A percentile compares a stretch with the other conserved stretches of the same genome.
These are phyloP conservation scores for Solanum hybrid DNA, from an alignment of 305 asterid species.

Conservation along the genomic window DNA sequence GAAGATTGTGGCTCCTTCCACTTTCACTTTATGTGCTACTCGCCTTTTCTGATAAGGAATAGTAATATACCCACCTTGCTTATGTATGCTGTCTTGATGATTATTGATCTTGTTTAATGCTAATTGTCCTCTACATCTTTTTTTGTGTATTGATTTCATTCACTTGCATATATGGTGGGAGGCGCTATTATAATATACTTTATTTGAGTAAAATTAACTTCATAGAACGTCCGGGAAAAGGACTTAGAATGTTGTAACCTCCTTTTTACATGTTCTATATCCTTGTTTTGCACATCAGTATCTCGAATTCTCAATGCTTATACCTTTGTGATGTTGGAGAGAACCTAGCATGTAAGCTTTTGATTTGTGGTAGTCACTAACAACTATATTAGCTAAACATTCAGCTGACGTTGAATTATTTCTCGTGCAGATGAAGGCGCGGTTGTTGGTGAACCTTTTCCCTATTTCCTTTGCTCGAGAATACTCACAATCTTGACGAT, in stretches of 20 bases:
- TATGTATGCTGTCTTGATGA: background rate
- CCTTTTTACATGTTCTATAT: background rate
- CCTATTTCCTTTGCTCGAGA: background rate
- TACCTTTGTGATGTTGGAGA: background rate
- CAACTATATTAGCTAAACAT: background rate
- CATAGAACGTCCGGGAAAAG: background rate
- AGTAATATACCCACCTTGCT: background rate
- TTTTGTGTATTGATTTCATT: background rate
- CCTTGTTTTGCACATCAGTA: background rate
- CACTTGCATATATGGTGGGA: background rate
- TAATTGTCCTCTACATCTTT: background rate
- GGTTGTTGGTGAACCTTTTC: background rate
- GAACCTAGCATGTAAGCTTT: background rate
- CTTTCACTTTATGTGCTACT: background rate
- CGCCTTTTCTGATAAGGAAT: background rate
- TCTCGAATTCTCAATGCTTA: background rate
- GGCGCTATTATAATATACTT: background rate
- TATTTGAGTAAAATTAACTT: background rate
- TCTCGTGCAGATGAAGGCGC: background rate
- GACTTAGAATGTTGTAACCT: background rate
- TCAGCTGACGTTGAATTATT: background rate
- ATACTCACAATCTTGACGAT: background rate
- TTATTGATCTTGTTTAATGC: background rate
- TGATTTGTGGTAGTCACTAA: background rate
- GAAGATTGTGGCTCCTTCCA: background rate